Evolutionary conservation across 2,329 filamentous ascomycete genomes (phyloP).

Genomic region (Elsinoe arachidis): DNA sequence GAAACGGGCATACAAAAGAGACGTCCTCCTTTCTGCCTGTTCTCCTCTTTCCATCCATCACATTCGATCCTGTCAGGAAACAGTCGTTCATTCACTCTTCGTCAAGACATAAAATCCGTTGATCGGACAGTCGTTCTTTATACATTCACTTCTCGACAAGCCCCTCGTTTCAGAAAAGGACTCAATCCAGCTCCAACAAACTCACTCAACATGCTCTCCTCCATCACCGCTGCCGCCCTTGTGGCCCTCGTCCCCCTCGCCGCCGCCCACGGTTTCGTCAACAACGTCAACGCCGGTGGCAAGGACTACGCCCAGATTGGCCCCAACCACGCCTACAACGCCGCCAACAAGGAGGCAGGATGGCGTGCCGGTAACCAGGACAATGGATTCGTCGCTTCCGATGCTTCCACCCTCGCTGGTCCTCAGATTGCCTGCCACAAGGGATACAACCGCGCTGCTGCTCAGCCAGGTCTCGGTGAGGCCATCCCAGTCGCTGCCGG

Average conservation of each 20-base stretch:
- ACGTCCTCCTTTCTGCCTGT: conserved; percentile 7
- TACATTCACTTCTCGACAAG: conserved; percentile 8
- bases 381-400: conserved; percentile 25
- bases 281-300: conserved; percentile 40
- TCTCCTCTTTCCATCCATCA: conserved; percentile 8
- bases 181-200: conserved; percentile 8
- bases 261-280: conserved; percentile 40
- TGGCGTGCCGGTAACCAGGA: conserved; percentile 46
- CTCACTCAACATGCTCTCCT: conserved; percentile 20
- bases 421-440: conserved; percentile 39
- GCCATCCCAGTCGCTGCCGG: conserved; percentile 51
- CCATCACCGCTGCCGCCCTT: conserved; percentile 22
- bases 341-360: conserved; percentile 37
- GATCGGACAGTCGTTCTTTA: conserved; percentile 11
- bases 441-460: conserved; percentile 42
- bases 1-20: conserved; percentile 10
- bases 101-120: conserved; percentile 8
- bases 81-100: conserved; percentile 9
- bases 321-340: conserved; percentile 32
- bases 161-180: conserved; percentile 8
- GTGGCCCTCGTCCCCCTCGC: conserved; percentile 31
- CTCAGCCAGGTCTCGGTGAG: conserved; percentile 29
- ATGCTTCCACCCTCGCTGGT: conserved; percentile 17
- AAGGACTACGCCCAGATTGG: conserved; percentile 37
- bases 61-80: conserved; percentile 5